These are phyloP conservation scores for Nitzschia sp. DNA, from an alignment of 108 stramenopile genomes.

Conservation along the genomic window DNA sequence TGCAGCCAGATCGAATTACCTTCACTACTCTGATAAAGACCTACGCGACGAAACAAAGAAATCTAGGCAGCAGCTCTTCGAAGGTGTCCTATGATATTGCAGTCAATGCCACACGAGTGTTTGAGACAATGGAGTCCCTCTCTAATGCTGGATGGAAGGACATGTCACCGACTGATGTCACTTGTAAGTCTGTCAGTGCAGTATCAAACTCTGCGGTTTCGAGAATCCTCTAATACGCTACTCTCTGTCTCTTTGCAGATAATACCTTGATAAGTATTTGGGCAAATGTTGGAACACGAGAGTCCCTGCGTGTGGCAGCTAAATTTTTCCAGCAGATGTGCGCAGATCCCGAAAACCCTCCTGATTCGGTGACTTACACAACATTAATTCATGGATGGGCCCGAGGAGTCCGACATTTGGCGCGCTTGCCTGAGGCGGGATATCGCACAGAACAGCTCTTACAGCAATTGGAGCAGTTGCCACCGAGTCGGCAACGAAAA, in stretches of 20 bases:
- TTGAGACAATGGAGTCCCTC: constrained; percentile 5
- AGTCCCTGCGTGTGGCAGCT: constrained; percentile 12
- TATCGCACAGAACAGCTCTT: constrained; percentile 16
- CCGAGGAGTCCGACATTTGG: background rate
- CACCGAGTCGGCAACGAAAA: constrained; percentile 14
- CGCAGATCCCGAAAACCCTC: background rate
- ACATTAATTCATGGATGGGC: constrained; percentile 31
- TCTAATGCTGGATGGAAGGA: background rate
- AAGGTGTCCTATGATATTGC: background rate
- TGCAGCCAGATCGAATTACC: constrained; percentile 10
- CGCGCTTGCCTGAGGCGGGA: constrained; percentile 19
- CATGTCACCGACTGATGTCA: background rate
- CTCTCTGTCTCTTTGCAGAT: constrained; percentile 15
- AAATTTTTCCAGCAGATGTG: constrained; percentile 11
- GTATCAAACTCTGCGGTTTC: too few relatives aligned
- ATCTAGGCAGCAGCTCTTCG: background rate
- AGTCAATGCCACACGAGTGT: constrained; percentile 10
- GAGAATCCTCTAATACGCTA: too few relatives aligned
- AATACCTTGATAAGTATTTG: constrained; percentile 28
- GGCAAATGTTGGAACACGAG: constrained; percentile 15
- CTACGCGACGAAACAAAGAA: constrained; percentile 4
- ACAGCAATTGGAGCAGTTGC: constrained; percentile 9
- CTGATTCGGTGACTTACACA: constrained; percentile 15
- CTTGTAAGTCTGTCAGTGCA: constrained; percentile 12
- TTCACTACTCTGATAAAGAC: constrained; percentile 22